Conservation (phyloP, 768 basidiomycete genomes). For the Mycena vulgaris region DNA sequence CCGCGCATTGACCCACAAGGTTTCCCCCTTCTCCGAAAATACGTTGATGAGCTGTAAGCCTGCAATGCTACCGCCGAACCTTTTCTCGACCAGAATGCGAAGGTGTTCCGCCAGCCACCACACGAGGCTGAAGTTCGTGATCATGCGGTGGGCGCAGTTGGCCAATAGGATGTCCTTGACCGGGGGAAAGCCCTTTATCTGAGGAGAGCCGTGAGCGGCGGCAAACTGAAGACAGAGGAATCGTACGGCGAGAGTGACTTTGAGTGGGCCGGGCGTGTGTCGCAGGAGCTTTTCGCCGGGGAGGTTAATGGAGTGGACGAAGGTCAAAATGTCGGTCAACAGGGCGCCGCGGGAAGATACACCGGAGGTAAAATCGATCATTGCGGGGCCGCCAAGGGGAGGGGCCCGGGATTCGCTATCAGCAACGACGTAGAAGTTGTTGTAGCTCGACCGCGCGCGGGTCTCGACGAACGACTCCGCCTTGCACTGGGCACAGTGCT, state of each 20-base stretch:
- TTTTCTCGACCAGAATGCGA: background rate
- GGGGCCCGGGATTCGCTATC: background rate
- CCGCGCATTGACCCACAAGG: too few species aligned
- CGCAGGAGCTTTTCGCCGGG: background rate
- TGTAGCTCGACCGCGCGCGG: background rate
- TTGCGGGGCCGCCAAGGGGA: background rate
- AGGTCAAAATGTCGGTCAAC: background rate
- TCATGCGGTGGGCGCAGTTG: background rate
- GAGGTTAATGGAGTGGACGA: background rate
- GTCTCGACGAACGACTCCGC: background rate
- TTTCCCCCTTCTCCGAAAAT: too few species aligned
- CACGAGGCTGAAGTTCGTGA: background rate
- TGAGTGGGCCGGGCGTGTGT: background rate
- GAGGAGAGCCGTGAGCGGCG: too few species aligned
- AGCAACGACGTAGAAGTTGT: background rate
- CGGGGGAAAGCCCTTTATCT: background rate
- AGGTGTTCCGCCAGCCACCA: background rate
- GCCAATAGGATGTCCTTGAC: background rate
- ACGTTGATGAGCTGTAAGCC: too few species aligned
- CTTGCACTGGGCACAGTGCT: background rate
- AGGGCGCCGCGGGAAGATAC: background rate
- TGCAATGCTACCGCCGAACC: too few species aligned
- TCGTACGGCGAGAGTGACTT: background rate
- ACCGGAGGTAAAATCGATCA: too few species aligned
- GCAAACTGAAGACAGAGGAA: too few species aligned